Conservation (phyloP, 805 yeast genomes). For the Priceomyces carsonii region DNA sequence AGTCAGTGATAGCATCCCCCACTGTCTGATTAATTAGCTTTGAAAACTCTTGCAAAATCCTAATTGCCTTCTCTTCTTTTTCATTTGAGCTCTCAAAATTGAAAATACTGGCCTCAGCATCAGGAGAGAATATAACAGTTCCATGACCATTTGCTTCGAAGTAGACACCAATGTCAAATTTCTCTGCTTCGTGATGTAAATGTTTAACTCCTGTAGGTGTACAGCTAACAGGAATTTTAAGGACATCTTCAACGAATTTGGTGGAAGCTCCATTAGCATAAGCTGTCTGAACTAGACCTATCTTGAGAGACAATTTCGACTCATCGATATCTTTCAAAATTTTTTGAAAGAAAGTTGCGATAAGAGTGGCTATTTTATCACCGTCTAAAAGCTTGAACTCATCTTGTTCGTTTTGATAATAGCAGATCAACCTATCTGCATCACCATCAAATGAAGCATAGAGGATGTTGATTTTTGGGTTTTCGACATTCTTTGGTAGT, state of each 20-base stretch:
- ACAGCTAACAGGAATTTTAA: conserved; percentile 78
- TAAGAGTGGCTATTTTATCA: conserved; percentile 85
- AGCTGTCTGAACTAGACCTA: conserved; percentile 95
- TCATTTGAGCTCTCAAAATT: conserved; percentile 36
- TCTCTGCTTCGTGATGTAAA: conserved; percentile 85
- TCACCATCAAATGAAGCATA: conserved; percentile 95
- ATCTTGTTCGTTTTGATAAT: conserved; percentile 44
- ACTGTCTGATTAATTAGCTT: conserved; percentile 91
- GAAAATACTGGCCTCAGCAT: conserved; percentile 38
- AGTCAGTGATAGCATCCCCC: conserved; percentile 97
- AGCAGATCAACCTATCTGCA: conserved; percentile 92
- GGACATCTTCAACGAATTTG: conserved; percentile 55
- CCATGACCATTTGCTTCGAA: conserved; percentile 99
- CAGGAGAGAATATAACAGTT: conserved; percentile 77
- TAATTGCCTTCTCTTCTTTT: conserved; percentile 49
- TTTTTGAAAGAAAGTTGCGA: conserved; percentile 66
- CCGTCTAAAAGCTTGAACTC: conserved; percentile 76
- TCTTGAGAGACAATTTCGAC: conserved; percentile 40
- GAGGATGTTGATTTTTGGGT: conserved; percentile 46
- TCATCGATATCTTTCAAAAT: conserved; percentile 49
- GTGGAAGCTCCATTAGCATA: conserved; percentile 96
- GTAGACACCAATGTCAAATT: conserved; percentile 88
- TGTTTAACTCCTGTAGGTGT: conserved; percentile 97
- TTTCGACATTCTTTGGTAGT: conserved; percentile 60
- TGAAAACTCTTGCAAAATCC: conserved; percentile 59